These are phyloP conservation scores for Staphylotrichum longicolle DNA, from an alignment of 495 filamentous ascomycete species.

Conservation along the genomic window DNA sequence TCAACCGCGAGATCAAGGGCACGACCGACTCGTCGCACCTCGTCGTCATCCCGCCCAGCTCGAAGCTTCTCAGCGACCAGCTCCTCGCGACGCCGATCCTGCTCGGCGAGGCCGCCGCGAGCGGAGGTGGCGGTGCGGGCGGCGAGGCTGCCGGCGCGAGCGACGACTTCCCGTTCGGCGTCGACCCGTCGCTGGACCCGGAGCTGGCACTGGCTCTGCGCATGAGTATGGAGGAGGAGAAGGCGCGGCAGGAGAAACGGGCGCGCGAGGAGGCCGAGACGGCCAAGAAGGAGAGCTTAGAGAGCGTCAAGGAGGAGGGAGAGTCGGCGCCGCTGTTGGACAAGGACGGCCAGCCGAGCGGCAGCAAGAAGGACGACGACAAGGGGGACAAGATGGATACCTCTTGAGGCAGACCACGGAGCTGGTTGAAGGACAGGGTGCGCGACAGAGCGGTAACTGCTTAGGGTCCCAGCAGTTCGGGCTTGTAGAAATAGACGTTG, in stretches of 20 bases:
- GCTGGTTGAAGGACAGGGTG: neutral
- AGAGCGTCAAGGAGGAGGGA: conserved; percentile 78
- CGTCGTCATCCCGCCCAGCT: conserved; percentile 85
- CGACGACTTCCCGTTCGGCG: conserved; percentile 62
- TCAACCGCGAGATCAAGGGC: conserved; percentile 87
- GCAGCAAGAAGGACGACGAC: conserved; percentile 43
- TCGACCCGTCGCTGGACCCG: conserved; percentile 80
- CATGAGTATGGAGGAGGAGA: conserved; percentile 96
- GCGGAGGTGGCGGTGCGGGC: conserved; percentile 50
- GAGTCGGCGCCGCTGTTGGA: conserved; percentile 62
- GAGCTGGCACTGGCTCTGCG: conserved; percentile 92
- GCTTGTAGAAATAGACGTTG: conserved; percentile 21
- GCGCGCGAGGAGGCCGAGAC: conserved; percentile 70
- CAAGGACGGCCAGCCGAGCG: conserved; percentile 65
- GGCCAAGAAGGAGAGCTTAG: conserved; percentile 67
- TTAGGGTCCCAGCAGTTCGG: neutral
- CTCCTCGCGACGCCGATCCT: conserved; percentile 91
- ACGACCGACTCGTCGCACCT: conserved; percentile 80
- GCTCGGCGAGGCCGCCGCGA: conserved; percentile 64
- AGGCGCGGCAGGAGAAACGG: conserved; percentile 79
- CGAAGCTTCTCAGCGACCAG: conserved; percentile 86
- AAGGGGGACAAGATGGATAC: conserved; percentile 89
- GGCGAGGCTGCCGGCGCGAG: conserved; percentile 58
- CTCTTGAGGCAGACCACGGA: conserved; percentile 46
- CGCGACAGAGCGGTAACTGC: neutral